Evolutionary conservation across 2,329 filamentous ascomycete species (phyloP), one percentile per base, ranked within the genome.

Genomic region (Fusarium heterosporum): DNA sequence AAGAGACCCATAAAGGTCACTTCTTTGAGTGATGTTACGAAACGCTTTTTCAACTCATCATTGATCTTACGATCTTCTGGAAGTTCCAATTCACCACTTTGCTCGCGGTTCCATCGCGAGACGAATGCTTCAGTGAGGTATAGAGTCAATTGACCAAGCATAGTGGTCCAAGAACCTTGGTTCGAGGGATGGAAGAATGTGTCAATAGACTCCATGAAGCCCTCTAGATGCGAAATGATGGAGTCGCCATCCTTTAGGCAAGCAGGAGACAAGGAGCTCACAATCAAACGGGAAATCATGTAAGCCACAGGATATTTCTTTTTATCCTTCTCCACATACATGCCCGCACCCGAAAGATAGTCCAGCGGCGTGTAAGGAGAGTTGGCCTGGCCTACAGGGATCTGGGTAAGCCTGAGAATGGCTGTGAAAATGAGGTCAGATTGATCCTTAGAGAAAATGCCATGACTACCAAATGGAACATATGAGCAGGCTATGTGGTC

Each of bases 151-250:
- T 98, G 95, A 4, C 93, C 91, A 41, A 99, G 82, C 68, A 95
- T 91, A 72, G 89, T 93, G 2, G 95, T 97, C 96, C 96, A 99
- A 14, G 83, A 83, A 14, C 96, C 96, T 51, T 95, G 92, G 77
- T 99, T 99, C 4, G 96, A 99, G 3, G 96, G 96, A 73, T 99
- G 96, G 83, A 97, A 99, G 78, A 99, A 99, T 1, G 96, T 99
- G 78, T 99, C 96, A 45, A 98, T 91, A 4, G 94, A 96, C 77
- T 98, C 92, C 70, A 99, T 91, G 51, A 99, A 83, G 1, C 93
- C 95, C 77, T 99, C 95, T 7, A 99, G 85, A 68, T 92, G 93
- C 32, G 90, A 88, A 72, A 99, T 80, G 41, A 97, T 88, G 1
- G 94, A 98, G 55, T 90, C 90, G 29, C 90, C 84, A n/a, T 88